Base-by-base conservation (phyloP, 495 filamentous ascomycete genomes). In the Friedmanniomyces simplex region DNA sequence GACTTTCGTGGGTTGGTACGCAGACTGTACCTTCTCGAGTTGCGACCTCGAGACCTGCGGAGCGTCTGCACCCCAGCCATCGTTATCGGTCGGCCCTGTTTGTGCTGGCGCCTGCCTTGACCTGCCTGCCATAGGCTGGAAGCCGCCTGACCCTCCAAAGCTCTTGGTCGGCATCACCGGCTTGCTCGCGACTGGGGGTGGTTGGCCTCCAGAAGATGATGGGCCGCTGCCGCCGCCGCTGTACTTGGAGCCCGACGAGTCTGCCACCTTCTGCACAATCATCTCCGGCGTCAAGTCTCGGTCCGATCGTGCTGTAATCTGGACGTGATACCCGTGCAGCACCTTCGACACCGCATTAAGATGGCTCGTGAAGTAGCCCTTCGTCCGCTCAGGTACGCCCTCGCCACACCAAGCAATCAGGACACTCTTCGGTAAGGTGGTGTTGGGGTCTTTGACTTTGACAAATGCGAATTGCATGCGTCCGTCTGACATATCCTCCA, bases 321-420 rank as follows among this genome's bases (percentile, higher is more conserved):
- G 94, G 42, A 99, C 89, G 69, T 99, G 93, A 66, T 97, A 97
- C 43, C 93, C 93, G 74, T 95, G 90, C 25, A 99, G 77, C 55
- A 95, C 77, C 69, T 94, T 96, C 30, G 89, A 83, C 26, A 96
- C 89, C 18, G 88, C 82, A 57, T 88, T 82, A 20, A 91, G 70
- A 73, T 99, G 90, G 67, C 89, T 96, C 34, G 89, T 96, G 66
- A 97, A 99, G 68, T 97, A 97, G 24, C 93, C 93, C 68, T 97
- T 97, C 16, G 91, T 96, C 63, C 91, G 78, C 74, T 97, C 93
- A 8, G 93, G 93, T n/a, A 99, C 93, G 55, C 94, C 94, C 64
- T 95, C 91, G 42, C 93, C 93, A 69, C 93, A 99, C 93, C 93
- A 99, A 42, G 83, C 91, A 64, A 99, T 89, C 50, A 99, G 76